phyloP scores from a whole-genome alignment of 306 rosid genomes.

The Rosa chinensis region DNA sequence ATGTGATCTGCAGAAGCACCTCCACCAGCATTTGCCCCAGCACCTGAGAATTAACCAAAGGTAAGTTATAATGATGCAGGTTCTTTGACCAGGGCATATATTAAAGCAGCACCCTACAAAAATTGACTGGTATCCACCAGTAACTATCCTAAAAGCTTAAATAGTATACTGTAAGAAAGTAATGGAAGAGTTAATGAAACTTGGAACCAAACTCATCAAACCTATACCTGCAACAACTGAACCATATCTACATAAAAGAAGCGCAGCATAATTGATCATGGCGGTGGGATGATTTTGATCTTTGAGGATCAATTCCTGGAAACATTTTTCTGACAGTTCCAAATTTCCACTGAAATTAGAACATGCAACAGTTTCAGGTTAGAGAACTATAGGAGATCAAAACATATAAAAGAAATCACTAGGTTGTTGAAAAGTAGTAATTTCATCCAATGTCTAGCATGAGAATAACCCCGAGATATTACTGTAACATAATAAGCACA shows the following conservation, averaged over 20 bases:
- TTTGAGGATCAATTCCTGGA: slow-evolving; percentile 78
- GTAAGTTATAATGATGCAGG: slow-evolving; percentile 15
- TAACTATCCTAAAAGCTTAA: not conserved
- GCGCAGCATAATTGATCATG: slow-evolving; percentile 78
- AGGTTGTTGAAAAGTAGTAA: not conserved
- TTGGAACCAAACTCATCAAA: slow-evolving; percentile 12
- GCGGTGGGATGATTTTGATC: slow-evolving; percentile 98
- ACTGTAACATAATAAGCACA: not conserved
- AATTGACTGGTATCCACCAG: slow-evolving; percentile 16
- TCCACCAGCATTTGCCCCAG: slow-evolving; percentile 83
- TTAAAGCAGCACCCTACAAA: slow-evolving; percentile 14
- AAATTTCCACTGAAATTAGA: slow-evolving; percentile 69
- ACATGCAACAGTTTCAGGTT: slow-evolving; percentile 13
- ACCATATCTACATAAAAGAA: slow-evolving; percentile 78
- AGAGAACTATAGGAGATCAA: slow-evolving; percentile 12
- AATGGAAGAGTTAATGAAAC: not conserved
- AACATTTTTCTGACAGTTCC: slow-evolving; percentile 79
- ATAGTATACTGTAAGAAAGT: not conserved
- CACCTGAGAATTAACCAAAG: slow-evolving; percentile 50
- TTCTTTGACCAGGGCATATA: slow-evolving; percentile 20
- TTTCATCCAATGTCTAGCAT: not conserved
- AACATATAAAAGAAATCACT: not conserved
- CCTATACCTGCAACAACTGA: slow-evolving; percentile 81
- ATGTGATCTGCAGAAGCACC: slow-evolving; percentile 54
- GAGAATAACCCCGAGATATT: not conserved